Base-by-base conservation (phyloP, 176 grass and related monocot genomes). In the Elaeis guineensis region DNA sequence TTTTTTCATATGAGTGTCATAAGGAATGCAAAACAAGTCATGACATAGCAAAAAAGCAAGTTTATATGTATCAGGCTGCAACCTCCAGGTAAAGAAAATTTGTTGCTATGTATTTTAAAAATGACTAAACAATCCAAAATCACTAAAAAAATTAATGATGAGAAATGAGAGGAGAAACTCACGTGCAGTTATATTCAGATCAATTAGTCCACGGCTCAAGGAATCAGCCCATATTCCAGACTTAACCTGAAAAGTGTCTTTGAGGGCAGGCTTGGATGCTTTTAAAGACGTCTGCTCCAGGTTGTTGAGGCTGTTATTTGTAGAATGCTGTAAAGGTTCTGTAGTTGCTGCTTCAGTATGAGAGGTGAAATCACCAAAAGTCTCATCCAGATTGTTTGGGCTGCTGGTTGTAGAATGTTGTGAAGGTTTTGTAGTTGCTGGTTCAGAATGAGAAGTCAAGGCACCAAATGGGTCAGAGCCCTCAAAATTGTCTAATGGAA, bases 191-290 rank as follows among this genome's bases (percentile, higher is more conserved):
- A 98, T 98, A 55, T 92, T 98, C 56, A 98, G 88, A 79, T 98
- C 94, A 66, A 98, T 98, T 64, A 98, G 53, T 64, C 94, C 94
- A 74, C 82, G 81, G 59, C 84, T 98, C 64, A 98, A 70, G 49
- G 88, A 93, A 70, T 98, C 94, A 25, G 88, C 81, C 94, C 94
- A 98, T 76, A 98, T 89, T 25, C 94, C 89, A 83, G 87, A 92
- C 66, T 98, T 98, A 51, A 98, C 85, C 70, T 98, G 88, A 63
- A 93, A 81, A 49, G 76, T 83, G 28, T 82, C 84, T 68, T 68
- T 81, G 18, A 23, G 16, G 49, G 51, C 29, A 63, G 75, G 11
- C 39, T 64, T 76, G 17, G 64, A 65, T 74, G 67, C 61, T 75
- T 64, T 70, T 58, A 81, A 69, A 70, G 70, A 63, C 63, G 76